Base-by-base conservation (phyloP, 768 basidiomycete species). In the Russula dissimulans region DNA sequence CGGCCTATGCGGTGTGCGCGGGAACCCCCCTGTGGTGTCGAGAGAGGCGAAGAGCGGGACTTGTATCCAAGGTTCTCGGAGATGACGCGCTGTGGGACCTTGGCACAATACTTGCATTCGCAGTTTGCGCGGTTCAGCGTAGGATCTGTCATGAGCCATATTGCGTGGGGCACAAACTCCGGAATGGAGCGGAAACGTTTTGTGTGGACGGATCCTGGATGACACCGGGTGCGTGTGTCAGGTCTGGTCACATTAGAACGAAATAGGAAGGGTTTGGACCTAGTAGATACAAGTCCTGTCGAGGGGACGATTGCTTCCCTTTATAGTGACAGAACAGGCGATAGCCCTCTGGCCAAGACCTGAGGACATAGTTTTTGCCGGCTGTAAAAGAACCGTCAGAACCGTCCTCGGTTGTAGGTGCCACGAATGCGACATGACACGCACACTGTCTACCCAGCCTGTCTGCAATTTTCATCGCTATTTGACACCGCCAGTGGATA, bases 81-180 rank as follows among this genome's bases (percentile, higher is more conserved):
- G 59, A 91, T 85, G 66, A 85, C 81, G 42, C 79, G 80, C 69
- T 91, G 89, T 0, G 84, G 74, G 62, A 81, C 77, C 66, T 84
- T 85, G 44, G 80, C 73, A 68, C 89, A 91, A 66, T 91, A 91
- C 69, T 89, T 90, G 74, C 89, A 92, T 36, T 72, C 72, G 67
- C 89, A 92, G 45, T 78, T 78, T 3, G 69, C 67, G 47, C 76
- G 77, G 61, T 78, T 70, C 60, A 78, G 68, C 2, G 74, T 74
- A 0, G 74, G 67, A 60, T 88, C 84, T 7, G 75, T 74, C 70
- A 85, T 76, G 10, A 93, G 79, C 90, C 90, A 93, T 59, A 84
- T 75, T 3, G 87, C 87, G 66, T 94, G 91, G 4, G 90, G 89
- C 49, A 87, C 80, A 69, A 93, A 91, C 69, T 94, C 91, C 50